Conservation (phyloP, 2,329 filamentous ascomycete genomes). For the Aspergillus unguis region DNA sequence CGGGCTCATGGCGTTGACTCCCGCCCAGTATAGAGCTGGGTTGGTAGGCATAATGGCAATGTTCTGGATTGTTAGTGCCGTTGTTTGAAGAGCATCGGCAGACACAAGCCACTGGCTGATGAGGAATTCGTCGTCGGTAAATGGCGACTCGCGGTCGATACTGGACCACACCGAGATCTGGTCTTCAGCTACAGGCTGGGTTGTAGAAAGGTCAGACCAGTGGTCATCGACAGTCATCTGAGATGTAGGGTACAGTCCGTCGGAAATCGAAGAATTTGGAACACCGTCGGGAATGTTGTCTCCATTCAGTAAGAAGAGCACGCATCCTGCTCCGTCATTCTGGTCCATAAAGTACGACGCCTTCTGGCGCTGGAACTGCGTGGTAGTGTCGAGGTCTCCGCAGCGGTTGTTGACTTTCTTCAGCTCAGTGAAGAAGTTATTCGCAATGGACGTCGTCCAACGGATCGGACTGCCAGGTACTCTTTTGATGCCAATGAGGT, state of each 20-base stretch:
- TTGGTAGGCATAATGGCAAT: constrained; percentile 12
- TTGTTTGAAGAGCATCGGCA: constrained; percentile 8
- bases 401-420: constrained; percentile 11
- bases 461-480: constrained; percentile 6
- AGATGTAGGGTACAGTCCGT: constrained; percentile 3
- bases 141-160: background rate
- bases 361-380: constrained; percentile 5
- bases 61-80: constrained; percentile 6
- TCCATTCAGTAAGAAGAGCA: constrained; percentile 6
- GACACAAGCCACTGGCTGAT: constrained; percentile 13
- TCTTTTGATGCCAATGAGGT: constrained; percentile 9
- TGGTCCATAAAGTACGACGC: constrained; percentile 11
- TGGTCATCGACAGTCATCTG: constrained; percentile 7
- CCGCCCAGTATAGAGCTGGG: constrained; percentile 11
- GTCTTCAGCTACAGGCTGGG: constrained; percentile 8
- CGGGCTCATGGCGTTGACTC: constrained; percentile 8
- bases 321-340: constrained; percentile 8
- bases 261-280: background rate
- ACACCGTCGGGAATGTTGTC: constrained; percentile 3
- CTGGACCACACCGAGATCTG: constrained; percentile 9
- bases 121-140: constrained; percentile 9
- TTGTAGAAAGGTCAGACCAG: constrained; percentile 8
- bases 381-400: constrained; percentile 2
- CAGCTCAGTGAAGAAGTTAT: constrained; percentile 7
- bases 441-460: constrained; percentile 2